Base-by-base conservation (phyloP, 2,329 filamentous ascomycete genomes). In the Aspergillus sp. region DNA sequence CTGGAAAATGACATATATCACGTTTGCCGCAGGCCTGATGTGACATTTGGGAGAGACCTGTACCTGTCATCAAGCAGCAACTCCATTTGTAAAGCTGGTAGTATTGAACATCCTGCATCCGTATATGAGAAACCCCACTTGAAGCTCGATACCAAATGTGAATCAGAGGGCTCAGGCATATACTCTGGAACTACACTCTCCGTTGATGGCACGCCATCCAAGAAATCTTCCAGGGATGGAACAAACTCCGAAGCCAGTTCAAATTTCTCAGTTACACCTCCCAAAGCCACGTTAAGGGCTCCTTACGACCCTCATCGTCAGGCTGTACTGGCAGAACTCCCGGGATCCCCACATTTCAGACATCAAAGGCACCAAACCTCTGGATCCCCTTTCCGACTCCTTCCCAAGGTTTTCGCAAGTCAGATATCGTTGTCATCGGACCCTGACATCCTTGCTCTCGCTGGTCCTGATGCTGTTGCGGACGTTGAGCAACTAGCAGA, bases 1-100 rank as follows among this genome's bases (percentile, higher is more conserved):
- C 66, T 76, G 27, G 75, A 74, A 57, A 71, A 73, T 48, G 74
- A 77, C 17, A 75, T 76, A n/a, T 59, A 72, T n/a, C 73, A 74
- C 57, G 62, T 75, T 21, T 77, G 74, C 49, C 73, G 73, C 13
- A 70, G 71, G 21, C 74, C 73, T 2, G 72, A 76, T 54, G 69
- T 70, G 5, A 71, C 67, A n/a, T 68, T 68, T 5, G 64, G 64
- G 13, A 69, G 71, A 8, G 65, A 61, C 8, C 42, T 68, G 10
- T 70, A 70, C 48, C 66, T 66, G 59, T 60, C 65, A 44, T 66
- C 69, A 5, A 64, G 61, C 25, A 61, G 60, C 36, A 60, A 61
- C 27, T 19, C 66, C 7, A 64, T 64, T n/a, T 69, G 73, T 44
- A 70, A 70, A 59, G 64, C 71, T 2, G 62, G 70, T 2, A 73